A percentile compares a stretch with the other conserved stretches of the same genome.
Evolutionary conservation across 2,329 filamentous ascomycete species (phyloP).

Genomic region (Alternaria consortialis): DNA sequence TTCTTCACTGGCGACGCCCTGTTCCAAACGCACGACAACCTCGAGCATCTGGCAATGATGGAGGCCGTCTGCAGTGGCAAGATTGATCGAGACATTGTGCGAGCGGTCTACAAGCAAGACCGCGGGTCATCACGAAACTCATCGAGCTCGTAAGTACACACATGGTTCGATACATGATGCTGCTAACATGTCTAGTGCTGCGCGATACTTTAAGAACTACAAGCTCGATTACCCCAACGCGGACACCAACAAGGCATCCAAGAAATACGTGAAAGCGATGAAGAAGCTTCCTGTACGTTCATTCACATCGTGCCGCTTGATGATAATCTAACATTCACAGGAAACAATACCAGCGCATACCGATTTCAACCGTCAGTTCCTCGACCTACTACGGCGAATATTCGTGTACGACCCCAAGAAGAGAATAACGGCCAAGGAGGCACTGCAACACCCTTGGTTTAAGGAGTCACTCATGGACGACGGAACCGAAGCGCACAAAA

Average conservation of each 20-base stretch:
- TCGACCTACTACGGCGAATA: conserved; percentile 69
- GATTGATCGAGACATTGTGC: conserved; percentile 64
- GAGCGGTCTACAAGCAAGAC: conserved; percentile 61
- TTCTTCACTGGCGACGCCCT: conserved; percentile 74
- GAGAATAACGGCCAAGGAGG: conserved; percentile 70
- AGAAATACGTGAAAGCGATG: conserved; percentile 75
- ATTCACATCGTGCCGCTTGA: not conserved
- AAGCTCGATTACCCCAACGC: conserved; percentile 70
- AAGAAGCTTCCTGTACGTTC: conserved; percentile 66
- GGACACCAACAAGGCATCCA: conserved; percentile 69
- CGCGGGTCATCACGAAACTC: conserved; percentile 60
- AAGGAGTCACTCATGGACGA: conserved; percentile 70
- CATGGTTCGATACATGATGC: not conserved
- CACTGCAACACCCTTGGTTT: conserved; percentile 73
- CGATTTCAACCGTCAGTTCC: conserved; percentile 69
- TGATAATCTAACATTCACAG: conserved; percentile 47
- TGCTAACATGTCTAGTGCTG: conserved; percentile 45
- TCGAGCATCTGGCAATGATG: conserved; percentile 76
- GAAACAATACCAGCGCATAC: conserved; percentile 69
- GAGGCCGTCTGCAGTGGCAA: conserved; percentile 67
- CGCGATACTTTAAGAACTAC: conserved; percentile 64
- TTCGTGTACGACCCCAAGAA: conserved; percentile 73
- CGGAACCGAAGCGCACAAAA: conserved; percentile 70
- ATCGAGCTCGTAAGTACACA: conserved; percentile 62
- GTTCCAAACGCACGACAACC: conserved; percentile 74